Evolutionary conservation across 2,329 filamentous ascomycete species (phyloP).

Genomic region (Teratosphaeria destructans): DNA sequence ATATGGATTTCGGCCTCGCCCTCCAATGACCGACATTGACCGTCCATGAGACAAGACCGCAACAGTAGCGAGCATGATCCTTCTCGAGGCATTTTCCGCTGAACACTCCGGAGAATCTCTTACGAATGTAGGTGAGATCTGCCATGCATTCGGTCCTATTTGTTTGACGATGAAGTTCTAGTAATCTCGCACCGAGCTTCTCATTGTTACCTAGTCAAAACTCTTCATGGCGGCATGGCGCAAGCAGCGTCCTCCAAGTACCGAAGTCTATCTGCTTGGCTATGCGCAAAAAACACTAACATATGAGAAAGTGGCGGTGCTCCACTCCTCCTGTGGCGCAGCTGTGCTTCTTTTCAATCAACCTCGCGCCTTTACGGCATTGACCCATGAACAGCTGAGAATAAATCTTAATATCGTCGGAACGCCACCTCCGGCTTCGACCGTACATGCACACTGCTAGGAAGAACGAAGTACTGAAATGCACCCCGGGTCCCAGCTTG

Average conservation of each 20-base stretch:
- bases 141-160: not conserved
- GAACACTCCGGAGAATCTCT: not conserved
- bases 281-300: not conserved
- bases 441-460: not conserved
- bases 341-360: not conserved
- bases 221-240: not conserved
- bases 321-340: not conserved
- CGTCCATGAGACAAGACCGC: not conserved
- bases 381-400: not conserved
- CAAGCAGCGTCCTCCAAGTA: not conserved
- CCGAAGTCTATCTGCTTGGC: not conserved
- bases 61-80: not conserved
- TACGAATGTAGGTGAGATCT: not conserved
- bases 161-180: not conserved
- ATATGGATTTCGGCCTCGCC: not conserved
- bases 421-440: not conserved
- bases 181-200: not conserved
- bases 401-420: not conserved
- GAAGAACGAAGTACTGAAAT: not conserved
- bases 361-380: not conserved
- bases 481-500: no score
- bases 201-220: not conserved
- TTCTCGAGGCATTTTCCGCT: not conserved
- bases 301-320: not conserved
- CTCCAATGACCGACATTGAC: no score